A percentile compares a stretch with the other conserved stretches of the same genome.
phyloP scores from a whole-genome alignment of 2,329 filamentous ascomycete genomes.

The Fusarium agapanthi region DNA sequence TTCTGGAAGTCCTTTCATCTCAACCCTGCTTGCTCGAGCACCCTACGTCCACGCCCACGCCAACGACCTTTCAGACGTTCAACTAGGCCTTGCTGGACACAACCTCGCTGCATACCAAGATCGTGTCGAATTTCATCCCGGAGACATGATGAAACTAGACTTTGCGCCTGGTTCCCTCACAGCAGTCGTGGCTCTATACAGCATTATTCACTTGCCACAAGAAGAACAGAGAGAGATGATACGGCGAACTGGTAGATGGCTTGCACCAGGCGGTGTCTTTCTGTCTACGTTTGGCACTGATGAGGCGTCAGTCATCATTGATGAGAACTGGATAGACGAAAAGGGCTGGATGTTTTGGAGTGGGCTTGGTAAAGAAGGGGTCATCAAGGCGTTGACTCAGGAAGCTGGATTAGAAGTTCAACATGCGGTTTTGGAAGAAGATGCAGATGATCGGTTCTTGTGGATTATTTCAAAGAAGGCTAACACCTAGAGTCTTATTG shows the following conservation, averaged over 20 bases:
- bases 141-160: conserved; percentile 20
- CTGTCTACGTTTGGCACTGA: background rate
- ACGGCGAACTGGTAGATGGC: background rate
- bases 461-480: conserved; percentile 2
- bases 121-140: background rate
- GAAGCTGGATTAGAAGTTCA: background rate
- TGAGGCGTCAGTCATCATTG: background rate
- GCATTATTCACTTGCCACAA: conserved; percentile 12
- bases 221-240: conserved; percentile 18
- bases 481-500: background rate
- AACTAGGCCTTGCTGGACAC: background rate
- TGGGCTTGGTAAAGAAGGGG: background rate
- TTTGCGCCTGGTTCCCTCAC: conserved; percentile 1
- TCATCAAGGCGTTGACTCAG: background rate
- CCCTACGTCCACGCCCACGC: background rate
- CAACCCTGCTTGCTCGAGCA: background rate
- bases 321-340: background rate
- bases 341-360: conserved; percentile 32
- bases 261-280: conserved; percentile 5
- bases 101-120: background rate
- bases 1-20: conserved; percentile 5
- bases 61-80: conserved; percentile 15
- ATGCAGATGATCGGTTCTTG: conserved; percentile 1
- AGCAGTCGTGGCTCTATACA: conserved; percentile 15
- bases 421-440: background rate